phyloP scores from a whole-genome alignment of 2,329 filamentous ascomycete species.

The Beauveria sp. region DNA sequence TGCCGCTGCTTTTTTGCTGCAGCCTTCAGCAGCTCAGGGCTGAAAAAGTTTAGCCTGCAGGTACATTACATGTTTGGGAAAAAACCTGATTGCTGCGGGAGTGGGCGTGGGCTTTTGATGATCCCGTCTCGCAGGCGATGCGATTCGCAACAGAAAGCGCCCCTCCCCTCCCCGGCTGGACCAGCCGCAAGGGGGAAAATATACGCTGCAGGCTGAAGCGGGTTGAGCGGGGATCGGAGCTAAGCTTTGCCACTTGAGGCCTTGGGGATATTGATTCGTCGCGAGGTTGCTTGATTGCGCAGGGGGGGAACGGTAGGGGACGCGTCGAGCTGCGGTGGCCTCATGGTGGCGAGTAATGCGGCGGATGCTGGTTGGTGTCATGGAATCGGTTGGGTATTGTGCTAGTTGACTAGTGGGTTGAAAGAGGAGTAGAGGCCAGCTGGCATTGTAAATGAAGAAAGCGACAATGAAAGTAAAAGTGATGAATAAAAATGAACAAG shows the following conservation, averaged over 20 bases:
- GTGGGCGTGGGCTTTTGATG: neutral
- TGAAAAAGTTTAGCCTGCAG: too few relatives aligned
- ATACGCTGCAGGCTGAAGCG: neutral
- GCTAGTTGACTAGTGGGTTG: neutral
- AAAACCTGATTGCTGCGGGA: neutral
- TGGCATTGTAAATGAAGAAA: too few relatives aligned
- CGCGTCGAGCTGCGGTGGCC: neutral
- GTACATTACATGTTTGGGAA: too few relatives aligned
- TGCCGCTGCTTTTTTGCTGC: neutral
- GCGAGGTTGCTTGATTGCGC: neutral
- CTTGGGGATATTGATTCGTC: neutral
- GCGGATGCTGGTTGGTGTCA: neutral
- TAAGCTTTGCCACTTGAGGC: neutral
- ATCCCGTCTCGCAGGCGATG: neutral
- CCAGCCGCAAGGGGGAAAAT: neutral
- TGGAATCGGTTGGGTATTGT: neutral
- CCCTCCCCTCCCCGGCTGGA: neutral
- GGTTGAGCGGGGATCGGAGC: neutral
- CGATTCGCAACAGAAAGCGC: neutral
- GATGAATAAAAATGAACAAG: too few relatives aligned
- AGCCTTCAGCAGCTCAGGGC: neutral
- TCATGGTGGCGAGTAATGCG: slow-evolving; percentile 5
- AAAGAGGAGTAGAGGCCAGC: too few relatives aligned
- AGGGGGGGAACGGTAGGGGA: neutral
- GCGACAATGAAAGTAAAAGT: too few relatives aligned